phyloP scores from a whole-genome alignment of 768 basidiomycete species.

The Hemileccinum impolitum region DNA sequence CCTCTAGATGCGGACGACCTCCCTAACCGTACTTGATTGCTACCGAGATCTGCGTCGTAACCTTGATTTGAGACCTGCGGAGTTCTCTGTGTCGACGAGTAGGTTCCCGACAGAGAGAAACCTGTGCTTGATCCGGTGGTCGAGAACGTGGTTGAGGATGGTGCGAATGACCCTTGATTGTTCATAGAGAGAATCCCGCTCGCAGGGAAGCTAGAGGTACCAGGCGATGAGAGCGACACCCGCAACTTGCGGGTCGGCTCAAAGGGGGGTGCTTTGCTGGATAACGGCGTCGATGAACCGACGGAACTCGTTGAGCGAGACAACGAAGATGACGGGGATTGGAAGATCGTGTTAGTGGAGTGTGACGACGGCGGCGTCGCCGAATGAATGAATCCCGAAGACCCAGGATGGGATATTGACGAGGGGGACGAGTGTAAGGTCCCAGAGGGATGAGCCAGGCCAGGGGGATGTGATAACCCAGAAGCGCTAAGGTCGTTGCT shows the following conservation, averaged over 20 bases:
- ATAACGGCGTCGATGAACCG: slow-evolving; percentile 39
- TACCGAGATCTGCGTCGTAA: slow-evolving; percentile 7
- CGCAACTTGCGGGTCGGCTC: slow-evolving; percentile 41
- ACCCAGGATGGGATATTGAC: slow-evolving; percentile 16
- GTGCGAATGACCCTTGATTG: slow-evolving; percentile 16
- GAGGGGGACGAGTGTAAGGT: slow-evolving; percentile 11
- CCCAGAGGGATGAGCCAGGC: slow-evolving; percentile 14
- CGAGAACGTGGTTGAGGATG: slow-evolving; percentile 14
- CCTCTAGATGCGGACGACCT: slow-evolving; percentile 13
- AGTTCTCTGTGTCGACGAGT: slow-evolving; percentile 16
- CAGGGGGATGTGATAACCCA: slow-evolving; percentile 15
- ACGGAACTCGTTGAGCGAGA: slow-evolving; percentile 29
- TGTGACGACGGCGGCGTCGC: slow-evolving; percentile 12
- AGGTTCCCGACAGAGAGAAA: slow-evolving; percentile 11
- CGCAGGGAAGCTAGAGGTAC: slow-evolving; percentile 15
- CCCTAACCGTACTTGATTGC: slow-evolving; percentile 7
- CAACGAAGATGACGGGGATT: slow-evolving; percentile 22
- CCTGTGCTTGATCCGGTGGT: slow-evolving; percentile 9
- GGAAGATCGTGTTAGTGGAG: slow-evolving; percentile 14
- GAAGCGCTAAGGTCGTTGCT: slow-evolving; percentile 12
- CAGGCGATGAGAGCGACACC: slow-evolving; percentile 21
- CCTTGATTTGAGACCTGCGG: slow-evolving; percentile 4
- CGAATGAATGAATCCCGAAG: slow-evolving; percentile 13
- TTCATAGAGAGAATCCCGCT: slow-evolving; percentile 10
- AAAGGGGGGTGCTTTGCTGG: slow-evolving; percentile 52